These are phyloP conservation scores for Epichloe scottii DNA, from an alignment of 2,329 filamentous ascomycete genomes.

Conservation along the genomic window DNA sequence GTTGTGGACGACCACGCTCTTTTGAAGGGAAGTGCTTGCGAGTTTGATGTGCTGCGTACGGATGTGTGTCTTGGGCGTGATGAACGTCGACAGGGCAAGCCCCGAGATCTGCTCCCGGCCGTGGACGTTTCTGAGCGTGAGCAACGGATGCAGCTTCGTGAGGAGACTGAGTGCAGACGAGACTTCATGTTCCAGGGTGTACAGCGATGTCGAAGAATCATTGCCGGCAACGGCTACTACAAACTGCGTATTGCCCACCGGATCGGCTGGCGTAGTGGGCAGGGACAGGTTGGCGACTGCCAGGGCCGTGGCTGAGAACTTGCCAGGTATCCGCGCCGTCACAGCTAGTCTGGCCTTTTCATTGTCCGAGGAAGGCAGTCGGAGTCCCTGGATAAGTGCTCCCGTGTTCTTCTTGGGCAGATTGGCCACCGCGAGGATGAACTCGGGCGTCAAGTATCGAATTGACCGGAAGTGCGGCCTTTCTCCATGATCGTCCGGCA, in stretches of 20 bases:
- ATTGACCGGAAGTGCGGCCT: conserved; percentile 44
- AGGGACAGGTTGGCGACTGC: conserved; percentile 60
- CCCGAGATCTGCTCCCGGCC: conserved; percentile 43
- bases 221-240: conserved; percentile 69
- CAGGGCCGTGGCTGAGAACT: conserved; percentile 63
- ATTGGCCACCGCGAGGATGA: conserved; percentile 46
- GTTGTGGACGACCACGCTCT: conserved; percentile 67
- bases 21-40: conserved; percentile 69
- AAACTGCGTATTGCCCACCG: conserved; percentile 58
- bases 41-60: conserved; percentile 46
- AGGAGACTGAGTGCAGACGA: conserved; percentile 35
- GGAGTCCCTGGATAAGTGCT: conserved; percentile 42
- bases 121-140: conserved; percentile 42
- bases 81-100: conserved; percentile 45
- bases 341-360: conserved; percentile 36
- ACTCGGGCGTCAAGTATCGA: conserved; percentile 45
- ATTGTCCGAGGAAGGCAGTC: conserved; percentile 30
- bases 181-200: conserved; percentile 58
- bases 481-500: conserved; percentile 33
- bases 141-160: conserved; percentile 37
- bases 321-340: conserved; percentile 46
- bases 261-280: conserved; percentile 33
- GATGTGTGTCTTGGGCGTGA: conserved; percentile 34
- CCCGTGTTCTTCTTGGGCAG: conserved; percentile 42
- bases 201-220: conserved; percentile 66